Percentiles rank a stretch among this genome's conserved stretches.
Evolutionary conservation across 768 basidiomycete species (phyloP).

Genomic region (Hygrocybe coccinea): DNA sequence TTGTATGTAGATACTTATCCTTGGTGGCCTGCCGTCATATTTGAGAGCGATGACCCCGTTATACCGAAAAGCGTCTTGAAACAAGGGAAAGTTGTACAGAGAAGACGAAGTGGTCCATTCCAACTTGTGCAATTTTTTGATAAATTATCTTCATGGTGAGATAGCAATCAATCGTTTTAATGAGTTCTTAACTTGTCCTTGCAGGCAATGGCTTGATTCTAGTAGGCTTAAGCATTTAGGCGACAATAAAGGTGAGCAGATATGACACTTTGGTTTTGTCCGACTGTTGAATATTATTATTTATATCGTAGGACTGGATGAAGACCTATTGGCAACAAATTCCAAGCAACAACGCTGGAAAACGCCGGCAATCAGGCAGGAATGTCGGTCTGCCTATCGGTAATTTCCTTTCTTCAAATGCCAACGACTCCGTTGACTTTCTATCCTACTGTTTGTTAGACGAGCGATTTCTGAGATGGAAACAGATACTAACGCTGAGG

Average conservation of each 20-base stretch:
- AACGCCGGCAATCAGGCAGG: constrained; percentile 41
- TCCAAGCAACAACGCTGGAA: constrained; percentile 61
- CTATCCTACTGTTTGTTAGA: constrained; percentile 21
- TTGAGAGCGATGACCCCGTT: constrained; percentile 50
- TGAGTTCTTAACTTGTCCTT: constrained; percentile 5
- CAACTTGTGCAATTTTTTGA: constrained; percentile 83
- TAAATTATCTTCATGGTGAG: constrained; percentile 57
- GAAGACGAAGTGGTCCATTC: constrained; percentile 35
- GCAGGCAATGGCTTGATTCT: constrained; percentile 59
- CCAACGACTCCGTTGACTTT: neutral
- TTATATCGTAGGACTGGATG: constrained; percentile 52
- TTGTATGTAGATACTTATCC: constrained; percentile 59
- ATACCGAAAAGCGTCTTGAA: constrained; percentile 46
- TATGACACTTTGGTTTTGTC: neutral
- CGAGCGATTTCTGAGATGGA: constrained; percentile 47
- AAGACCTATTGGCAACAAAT: constrained; percentile 50
- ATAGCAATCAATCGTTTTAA: neutral
- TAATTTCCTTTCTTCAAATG: constrained; percentile 29
- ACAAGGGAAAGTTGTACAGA: constrained; percentile 18
- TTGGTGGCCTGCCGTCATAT: constrained; percentile 85
- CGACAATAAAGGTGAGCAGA: constrained; percentile 57
- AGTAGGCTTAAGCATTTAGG: constrained; percentile 61
- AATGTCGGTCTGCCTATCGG: constrained; percentile 62
- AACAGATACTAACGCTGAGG: constrained; percentile 17
- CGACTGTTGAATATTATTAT: neutral